Evolutionary conservation across 192 early-diverging fungal species (phyloP).

Genomic region (Funneliformis geosporum): DNA sequence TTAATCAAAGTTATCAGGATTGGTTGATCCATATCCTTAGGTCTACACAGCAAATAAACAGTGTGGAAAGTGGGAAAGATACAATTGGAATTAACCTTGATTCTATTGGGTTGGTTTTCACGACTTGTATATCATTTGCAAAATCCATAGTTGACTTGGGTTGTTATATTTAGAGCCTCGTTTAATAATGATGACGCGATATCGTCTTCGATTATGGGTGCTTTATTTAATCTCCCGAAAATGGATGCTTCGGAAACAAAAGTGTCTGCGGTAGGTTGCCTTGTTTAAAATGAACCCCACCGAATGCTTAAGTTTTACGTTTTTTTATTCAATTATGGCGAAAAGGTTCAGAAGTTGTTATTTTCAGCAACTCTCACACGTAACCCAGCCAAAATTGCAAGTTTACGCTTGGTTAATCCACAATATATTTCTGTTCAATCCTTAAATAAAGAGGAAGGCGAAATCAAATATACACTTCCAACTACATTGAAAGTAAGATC

Average conservation of each 20-base stretch:
- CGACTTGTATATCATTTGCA: neutral
- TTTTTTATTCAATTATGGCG: neutral
- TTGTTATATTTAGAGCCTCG: neutral
- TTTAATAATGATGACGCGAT: conserved; percentile 45
- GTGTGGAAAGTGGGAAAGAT: neutral
- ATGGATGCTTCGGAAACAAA: conserved; percentile 55
- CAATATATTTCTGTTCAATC: conserved; percentile 78
- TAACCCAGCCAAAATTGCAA: conserved; percentile 90
- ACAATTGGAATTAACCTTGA: conserved; percentile 21
- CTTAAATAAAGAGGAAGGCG: conserved; percentile 43
- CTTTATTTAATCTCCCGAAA: conserved; percentile 46
- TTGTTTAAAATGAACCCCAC: neutral
- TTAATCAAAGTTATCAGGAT: conserved; percentile 90
- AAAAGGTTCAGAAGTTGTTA: conserved; percentile 84
- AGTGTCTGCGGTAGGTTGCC: conserved; percentile 39
- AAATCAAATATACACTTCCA: conserved; percentile 55
- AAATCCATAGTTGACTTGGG: neutral
- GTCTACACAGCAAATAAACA: conserved; percentile 48
- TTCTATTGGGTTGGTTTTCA: conserved; percentile 32
- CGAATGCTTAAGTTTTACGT: neutral
- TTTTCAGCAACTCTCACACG: conserved; percentile 95
- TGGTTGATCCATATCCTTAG: conserved; percentile 81
- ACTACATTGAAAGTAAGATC: conserved; percentile 51
- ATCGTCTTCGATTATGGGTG: conserved; percentile 46
- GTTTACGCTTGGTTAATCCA: conserved; percentile 77